phyloP scores from a whole-genome alignment of 139 green algal genomes.

The Penium margaritaceum region DNA sequence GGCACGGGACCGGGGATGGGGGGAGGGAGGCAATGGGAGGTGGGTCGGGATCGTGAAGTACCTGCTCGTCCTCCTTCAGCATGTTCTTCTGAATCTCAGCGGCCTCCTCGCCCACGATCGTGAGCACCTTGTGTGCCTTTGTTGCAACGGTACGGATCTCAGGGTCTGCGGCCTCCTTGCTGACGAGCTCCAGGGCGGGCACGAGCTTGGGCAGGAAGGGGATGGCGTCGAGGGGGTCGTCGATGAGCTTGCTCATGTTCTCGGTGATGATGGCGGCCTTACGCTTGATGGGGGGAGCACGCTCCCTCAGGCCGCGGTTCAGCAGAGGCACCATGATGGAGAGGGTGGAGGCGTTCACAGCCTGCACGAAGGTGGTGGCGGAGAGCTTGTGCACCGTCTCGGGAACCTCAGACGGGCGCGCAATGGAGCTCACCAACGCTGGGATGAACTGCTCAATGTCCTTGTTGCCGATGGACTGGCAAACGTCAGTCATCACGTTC shows the following conservation, averaged over 20 bases:
- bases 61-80: constrained; percentile 9
- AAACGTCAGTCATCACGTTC: constrained; percentile 51
- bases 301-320: constrained; percentile 73
- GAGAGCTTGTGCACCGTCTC: constrained; percentile 85
- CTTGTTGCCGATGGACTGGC: constrained; percentile 65
- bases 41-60: no score
- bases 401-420: constrained; percentile 59
- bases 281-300: constrained; percentile 77
- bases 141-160: constrained; percentile 64
- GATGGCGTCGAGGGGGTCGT: constrained; percentile 70
- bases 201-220: constrained; percentile 78
- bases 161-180: constrained; percentile 78
- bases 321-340: constrained; percentile 83
- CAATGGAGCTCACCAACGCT: constrained; percentile 70
- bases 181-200: constrained; percentile 63
- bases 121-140: constrained; percentile 41
- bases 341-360: constrained; percentile 66
- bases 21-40: no score
- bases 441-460: constrained; percentile 84
- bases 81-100: constrained; percentile 3
- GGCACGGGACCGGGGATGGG: no score
- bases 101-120: constrained; percentile 29
- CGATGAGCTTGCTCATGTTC: constrained; percentile 87
- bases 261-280: constrained; percentile 77
- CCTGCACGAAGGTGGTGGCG: constrained; percentile 77